Conservation (phyloP, 208 protist species). For the Crithidia thermophila region DNA sequence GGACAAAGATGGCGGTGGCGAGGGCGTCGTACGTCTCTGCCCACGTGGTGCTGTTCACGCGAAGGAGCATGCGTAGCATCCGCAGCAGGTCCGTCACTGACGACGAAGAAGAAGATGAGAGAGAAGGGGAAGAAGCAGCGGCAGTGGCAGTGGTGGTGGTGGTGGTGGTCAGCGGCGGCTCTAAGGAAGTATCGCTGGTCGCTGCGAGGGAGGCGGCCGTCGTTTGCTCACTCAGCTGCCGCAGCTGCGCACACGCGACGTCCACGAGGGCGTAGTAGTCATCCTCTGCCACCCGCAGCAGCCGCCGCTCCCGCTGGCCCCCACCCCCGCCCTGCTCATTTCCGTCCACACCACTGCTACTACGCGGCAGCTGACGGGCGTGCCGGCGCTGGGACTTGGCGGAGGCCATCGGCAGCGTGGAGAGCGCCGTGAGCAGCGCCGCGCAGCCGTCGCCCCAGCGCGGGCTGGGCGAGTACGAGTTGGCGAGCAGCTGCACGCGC, state of each 20-base stretch:
- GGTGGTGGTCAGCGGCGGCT: not conserved
- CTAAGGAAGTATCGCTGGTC: not conserved
- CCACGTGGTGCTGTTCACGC: slow-evolving; percentile 56
- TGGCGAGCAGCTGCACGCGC: slow-evolving; percentile 26
- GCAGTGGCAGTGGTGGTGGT: not conserved
- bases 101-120: not conserved
- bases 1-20: slow-evolving; percentile 35
- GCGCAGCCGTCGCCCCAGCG: slow-evolving; percentile 3
- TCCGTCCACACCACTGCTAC: not conserved
- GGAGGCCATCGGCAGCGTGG: slow-evolving; percentile 12
- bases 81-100: slow-evolving; percentile 21
- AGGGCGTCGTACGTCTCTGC: slow-evolving; percentile 48
- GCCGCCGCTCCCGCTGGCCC: not conserved
- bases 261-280: slow-evolving; percentile 60
- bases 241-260: slow-evolving; percentile 32
- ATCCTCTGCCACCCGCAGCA: slow-evolving; percentile 31
- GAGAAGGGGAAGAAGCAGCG: not conserved
- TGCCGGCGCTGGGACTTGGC: slow-evolving; percentile 19
- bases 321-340: too few relatives aligned
- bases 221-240: slow-evolving; percentile 4
- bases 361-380: slow-evolving; percentile 3
- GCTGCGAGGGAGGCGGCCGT: not conserved
- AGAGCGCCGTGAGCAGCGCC: slow-evolving; percentile 20
- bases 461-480: not conserved
- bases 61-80: slow-evolving; percentile 27